Base-by-base conservation (phyloP, 148 eudicot species). In the Tetragonia tetragonoides region DNA sequence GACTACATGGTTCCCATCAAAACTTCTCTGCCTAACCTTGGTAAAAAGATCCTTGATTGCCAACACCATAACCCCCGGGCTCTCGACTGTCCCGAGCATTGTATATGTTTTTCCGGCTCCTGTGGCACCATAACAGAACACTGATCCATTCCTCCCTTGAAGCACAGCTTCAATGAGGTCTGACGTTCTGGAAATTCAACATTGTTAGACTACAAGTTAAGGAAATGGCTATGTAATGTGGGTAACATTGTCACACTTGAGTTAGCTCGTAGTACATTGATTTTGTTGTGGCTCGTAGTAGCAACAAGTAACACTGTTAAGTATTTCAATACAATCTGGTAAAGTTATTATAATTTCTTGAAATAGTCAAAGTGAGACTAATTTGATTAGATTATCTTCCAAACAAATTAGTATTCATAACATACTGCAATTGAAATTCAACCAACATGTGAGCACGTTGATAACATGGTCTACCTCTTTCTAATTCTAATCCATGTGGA, bases 71-170 rank as follows among this genome's bases (percentile, higher is more conserved):
- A 93, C 98, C 34, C 98, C 98, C 15, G 96, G 98, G 83, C 76
- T 91, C 79, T 86, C 94, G 20, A 89, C 81, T 16, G 92, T 90
- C 18, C 98, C 96, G 17, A 93, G 86, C 98, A 93, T 93, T 40
- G 97, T 93, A 82, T 88, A 90, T 4, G 98, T 93, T 74, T 93
- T 93, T 9, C 98, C 98, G 8, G 98, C 98, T 71, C 98, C 96
- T 10, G 98, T 93, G 2, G 98, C 98, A 1, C 96, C 98, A 67
- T 93, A 93, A 79, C 98, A 91, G 86, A 91, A 91, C 11, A 93
- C 96, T 54, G 98, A 88, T 6, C 96, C 98, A 80, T 93, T 93
- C 75, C 92, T 86, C 65, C 96, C 98, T 80, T 89, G 89, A 70
- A 93, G 83, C 82, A 93, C 96, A 15, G 94, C 89, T 87, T 90